Evolutionary conservation across 345 rosid genomes (phyloP).

Genomic region (Stellera chamaejasme): DNA sequence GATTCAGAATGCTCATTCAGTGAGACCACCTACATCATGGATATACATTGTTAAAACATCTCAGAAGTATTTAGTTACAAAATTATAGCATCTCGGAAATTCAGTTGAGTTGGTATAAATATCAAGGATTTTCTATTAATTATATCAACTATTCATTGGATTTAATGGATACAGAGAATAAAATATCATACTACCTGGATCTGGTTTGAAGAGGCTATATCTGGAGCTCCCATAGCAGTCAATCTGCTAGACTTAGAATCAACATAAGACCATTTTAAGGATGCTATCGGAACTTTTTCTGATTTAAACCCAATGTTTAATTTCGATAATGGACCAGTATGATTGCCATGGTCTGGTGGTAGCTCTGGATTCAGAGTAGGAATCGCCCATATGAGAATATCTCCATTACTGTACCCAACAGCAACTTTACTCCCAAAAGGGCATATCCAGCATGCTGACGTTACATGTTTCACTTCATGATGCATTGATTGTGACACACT

Average conservation of each 20-base stretch:
- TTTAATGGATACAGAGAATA: not conserved
- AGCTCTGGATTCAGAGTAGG: conserved; percentile 32
- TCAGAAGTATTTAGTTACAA: too few species aligned
- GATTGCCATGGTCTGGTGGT: conserved; percentile 31
- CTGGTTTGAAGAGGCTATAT: conserved; percentile 38
- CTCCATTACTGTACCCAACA: conserved; percentile 80
- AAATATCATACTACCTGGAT: conserved; percentile 40
- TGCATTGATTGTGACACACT: conserved; percentile 34
- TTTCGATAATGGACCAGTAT: conserved; percentile 42
- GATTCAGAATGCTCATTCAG: conserved; percentile 70
- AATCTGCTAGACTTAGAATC: conserved; percentile 77
- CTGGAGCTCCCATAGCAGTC: conserved; percentile 52
- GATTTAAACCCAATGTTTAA: conserved; percentile 78
- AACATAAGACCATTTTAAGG: conserved; percentile 57
- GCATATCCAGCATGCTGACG: conserved; percentile 88
- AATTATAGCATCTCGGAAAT: too few species aligned
- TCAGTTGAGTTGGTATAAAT: not conserved
- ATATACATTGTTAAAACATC: not conserved
- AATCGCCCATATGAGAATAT: conserved; percentile 63
- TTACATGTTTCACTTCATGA: conserved; percentile 61
- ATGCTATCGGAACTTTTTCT: conserved; percentile 63
- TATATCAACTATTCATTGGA: not conserved
- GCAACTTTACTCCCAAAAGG: conserved; percentile 75
- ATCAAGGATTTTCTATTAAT: not conserved
- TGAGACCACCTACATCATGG: conserved; percentile 47